Evolutionary conservation across 2,329 filamentous ascomycete genomes (phyloP), one percentile per base, ranked within the genome.

Genomic region (Chrysosporium keratinophilum): DNA sequence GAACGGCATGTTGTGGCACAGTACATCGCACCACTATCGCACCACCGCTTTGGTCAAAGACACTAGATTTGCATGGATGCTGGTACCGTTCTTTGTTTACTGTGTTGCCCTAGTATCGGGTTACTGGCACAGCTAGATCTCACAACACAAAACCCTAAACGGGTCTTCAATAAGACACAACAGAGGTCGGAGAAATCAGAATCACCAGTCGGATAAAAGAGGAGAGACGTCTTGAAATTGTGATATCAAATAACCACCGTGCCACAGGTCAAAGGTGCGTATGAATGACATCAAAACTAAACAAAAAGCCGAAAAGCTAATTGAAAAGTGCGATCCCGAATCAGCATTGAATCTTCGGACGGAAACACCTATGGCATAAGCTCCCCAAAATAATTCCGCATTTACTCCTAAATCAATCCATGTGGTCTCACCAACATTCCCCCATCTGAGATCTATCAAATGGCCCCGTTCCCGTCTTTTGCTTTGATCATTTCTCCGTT

Each of bases 401-500:
- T 39, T n/a, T 51, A 51, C 49, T 51, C 49, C 49, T 35, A 37
- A 43, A 51, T 44, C 28, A 43, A 51, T 44, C 28, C 40, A 23
- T 20, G 17, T 50, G 48, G 33, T 15, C 20, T 51, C 40, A 34
- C 43, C 28, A 23, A 17, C 19, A 15, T 51, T 44, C 37, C 17
- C 49, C 40, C 49, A 43, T 37, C 28, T 44, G 40, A 51, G 49
- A 28, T 49, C 34, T 44, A 51, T 50, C n/a, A 44, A 17, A 20
- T 40, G 34, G 23, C 35, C 14, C 34, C 49, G 11, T 31, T 46
- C 34, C 42, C 31, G 6, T 17, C n/a, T 17, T 45, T 39, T 15
- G 12, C 40, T 45, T 45, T 31, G 6, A 34, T 40, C 50, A 19
- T 43, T 53, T 43, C 28, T 33, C 11, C 35, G 43, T 39, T 54